phyloP scores from a whole-genome alignment of 306 rosid genomes.

The Vachellia pachyceras region DNA sequence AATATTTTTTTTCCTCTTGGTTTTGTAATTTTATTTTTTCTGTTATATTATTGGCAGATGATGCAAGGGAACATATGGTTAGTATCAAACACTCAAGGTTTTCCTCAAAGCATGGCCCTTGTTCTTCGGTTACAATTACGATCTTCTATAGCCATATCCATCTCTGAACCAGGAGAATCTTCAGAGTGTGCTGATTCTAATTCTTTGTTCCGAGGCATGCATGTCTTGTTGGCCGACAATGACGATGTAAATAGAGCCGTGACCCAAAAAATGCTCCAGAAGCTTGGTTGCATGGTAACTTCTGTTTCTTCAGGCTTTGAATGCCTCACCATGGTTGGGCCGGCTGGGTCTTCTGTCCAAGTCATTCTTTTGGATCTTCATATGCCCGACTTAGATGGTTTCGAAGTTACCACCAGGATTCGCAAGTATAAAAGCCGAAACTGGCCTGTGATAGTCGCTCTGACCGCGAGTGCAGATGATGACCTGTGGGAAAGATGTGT shows the following conservation, averaged over 20 bases:
- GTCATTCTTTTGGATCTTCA: conserved; percentile 84
- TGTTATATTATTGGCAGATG: conserved; percentile 59
- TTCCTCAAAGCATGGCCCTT: conserved; percentile 87
- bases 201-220: conserved; percentile 74
- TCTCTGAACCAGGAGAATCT: conserved; percentile 80
- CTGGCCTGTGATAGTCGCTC: conserved; percentile 81
- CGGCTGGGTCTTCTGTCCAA: conserved; percentile 68
- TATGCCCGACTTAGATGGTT: conserved; percentile 85
- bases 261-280: conserved; percentile 81
- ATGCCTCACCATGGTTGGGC: conserved; percentile 73
- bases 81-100: conserved; percentile 74
- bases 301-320: conserved; percentile 85
- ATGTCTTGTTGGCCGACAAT: conserved; percentile 75
- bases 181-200: conserved; percentile 68
- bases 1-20: conserved; percentile 4
- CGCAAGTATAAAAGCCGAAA: conserved; percentile 78
- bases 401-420: conserved; percentile 77
- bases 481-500: conserved; percentile 84
- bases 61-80: conserved; percentile 98
- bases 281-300: conserved; percentile 83
- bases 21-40: conserved; percentile 20
- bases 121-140: conserved; percentile 83
- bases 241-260: conserved; percentile 96
- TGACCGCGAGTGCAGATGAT: conserved; percentile 75
- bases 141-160: conserved; percentile 71